A percentile compares a stretch with the other conserved stretches of the same genome.
Evolutionary conservation across 2,329 filamentous ascomycete species (phyloP).

Genomic region (Cryphonectria naterciae): DNA sequence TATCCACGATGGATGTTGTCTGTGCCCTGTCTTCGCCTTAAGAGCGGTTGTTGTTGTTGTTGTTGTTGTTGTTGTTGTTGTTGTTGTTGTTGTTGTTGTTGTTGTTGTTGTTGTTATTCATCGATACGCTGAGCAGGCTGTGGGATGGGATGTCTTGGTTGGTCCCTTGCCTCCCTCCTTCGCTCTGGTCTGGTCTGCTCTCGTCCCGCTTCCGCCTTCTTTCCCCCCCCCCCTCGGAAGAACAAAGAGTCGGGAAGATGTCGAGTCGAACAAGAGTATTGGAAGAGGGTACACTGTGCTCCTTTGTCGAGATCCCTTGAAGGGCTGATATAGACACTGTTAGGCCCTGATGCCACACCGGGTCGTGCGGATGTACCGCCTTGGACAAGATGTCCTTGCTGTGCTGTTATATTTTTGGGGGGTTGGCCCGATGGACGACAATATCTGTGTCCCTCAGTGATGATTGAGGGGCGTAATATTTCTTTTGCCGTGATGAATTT

Average conservation of each 20-base stretch:
- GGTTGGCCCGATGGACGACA: slow-evolving; percentile 1
- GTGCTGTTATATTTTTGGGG: background rate
- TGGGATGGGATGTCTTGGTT: slow-evolving; percentile 5
- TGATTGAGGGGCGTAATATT: background rate
- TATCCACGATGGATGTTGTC: slow-evolving; percentile 83
- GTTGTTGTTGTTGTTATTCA: slow-evolving; percentile 39
- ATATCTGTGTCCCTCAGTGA: background rate
- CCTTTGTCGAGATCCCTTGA: slow-evolving; percentile 6
- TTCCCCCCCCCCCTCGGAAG: slow-evolving; percentile 5
- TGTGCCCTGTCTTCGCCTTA: slow-evolving; percentile 41
- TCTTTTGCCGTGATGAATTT: background rate
- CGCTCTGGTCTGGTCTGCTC: slow-evolving; percentile 13
- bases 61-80: no score
- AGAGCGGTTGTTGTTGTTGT: slow-evolving; percentile 35
- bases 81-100: no score
- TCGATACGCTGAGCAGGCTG: slow-evolving; percentile 32
- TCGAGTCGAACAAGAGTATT: slow-evolving; percentile 11
- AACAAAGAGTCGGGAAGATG: slow-evolving; percentile 11
- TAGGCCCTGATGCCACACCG: slow-evolving; percentile 13
- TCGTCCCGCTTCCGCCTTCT: slow-evolving; percentile 20
- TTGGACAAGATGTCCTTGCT: background rate
- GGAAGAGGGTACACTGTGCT: slow-evolving; percentile 11
- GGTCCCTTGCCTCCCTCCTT: slow-evolving; percentile 9
- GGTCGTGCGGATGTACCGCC: background rate
- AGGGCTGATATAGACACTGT: slow-evolving; percentile 1